These are phyloP conservation scores for Chalciporus sp. DNA, from an alignment of 1,284 basidiomycete species.

Conservation along the genomic window DNA sequence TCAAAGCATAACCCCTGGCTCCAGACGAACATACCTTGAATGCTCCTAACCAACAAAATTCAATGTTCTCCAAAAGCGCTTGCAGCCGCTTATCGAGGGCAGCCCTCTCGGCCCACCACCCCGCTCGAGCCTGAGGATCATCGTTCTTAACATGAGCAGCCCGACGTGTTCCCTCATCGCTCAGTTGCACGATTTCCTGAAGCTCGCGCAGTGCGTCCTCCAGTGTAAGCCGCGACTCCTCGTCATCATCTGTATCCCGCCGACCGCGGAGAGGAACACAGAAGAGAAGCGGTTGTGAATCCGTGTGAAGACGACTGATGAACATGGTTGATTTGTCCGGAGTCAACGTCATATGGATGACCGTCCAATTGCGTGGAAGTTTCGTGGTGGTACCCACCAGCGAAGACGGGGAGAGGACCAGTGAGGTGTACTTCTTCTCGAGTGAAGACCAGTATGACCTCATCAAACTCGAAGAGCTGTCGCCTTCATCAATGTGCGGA, in stretches of 20 bases:
- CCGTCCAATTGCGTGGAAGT: slow-evolving; percentile 82
- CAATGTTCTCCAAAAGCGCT: slow-evolving; percentile 81
- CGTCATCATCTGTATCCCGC: slow-evolving; percentile 75
- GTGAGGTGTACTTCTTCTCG: slow-evolving; percentile 36
- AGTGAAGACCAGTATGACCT: slow-evolving; percentile 39
- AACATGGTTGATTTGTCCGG: slow-evolving; percentile 85
- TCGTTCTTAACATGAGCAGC: slow-evolving; percentile 72
- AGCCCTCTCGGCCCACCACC: slow-evolving; percentile 86
- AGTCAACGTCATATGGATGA: slow-evolving; percentile 83
- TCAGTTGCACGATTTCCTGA: slow-evolving; percentile 74
- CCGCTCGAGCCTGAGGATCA: slow-evolving; percentile 62
- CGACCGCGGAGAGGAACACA: slow-evolving; percentile 87
- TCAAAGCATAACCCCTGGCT: background rate
- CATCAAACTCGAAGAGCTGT: slow-evolving; percentile 42
- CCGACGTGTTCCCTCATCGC: slow-evolving; percentile 75
- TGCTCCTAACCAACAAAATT: slow-evolving; percentile 95
- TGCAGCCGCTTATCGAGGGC: slow-evolving; percentile 79
- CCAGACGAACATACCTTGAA: slow-evolving; percentile 75
- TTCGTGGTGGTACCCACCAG: slow-evolving; percentile 29
- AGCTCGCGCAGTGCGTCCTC: slow-evolving; percentile 77
- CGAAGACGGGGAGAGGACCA: slow-evolving; percentile 22
- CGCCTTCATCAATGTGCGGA: slow-evolving; percentile 35
- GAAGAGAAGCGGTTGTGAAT: slow-evolving; percentile 72
- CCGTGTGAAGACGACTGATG: slow-evolving; percentile 75
- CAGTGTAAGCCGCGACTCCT: slow-evolving; percentile 70